phyloP scores from a whole-genome alignment of 225 moss, liverwort and hornwort species.

The Marchantia polymorpha region DNA sequence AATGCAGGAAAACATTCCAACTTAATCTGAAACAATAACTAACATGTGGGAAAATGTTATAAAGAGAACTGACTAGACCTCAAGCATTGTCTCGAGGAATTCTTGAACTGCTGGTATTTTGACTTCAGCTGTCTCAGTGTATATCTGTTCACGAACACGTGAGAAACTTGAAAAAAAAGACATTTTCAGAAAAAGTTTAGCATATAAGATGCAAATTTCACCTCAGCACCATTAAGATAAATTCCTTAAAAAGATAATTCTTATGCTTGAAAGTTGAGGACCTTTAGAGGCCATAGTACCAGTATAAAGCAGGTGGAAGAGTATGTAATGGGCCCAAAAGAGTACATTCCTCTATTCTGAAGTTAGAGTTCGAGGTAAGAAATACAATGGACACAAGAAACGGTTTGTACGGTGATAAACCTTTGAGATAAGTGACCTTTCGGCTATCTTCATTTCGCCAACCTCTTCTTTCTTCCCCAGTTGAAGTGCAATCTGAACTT shows the following conservation, averaged over 20 bases:
- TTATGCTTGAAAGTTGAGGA: background rate
- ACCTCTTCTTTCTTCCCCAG: slow-evolving; percentile 46
- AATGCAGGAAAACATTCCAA: background rate
- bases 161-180: background rate
- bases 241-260: background rate
- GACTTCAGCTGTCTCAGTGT: slow-evolving; percentile 43
- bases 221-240: background rate
- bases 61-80: slow-evolving; percentile 21
- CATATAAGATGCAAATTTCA: background rate
- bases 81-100: slow-evolving; percentile 43
- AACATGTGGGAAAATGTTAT: background rate
- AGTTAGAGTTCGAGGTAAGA: background rate
- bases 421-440: slow-evolving; percentile 87
- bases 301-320: background rate
- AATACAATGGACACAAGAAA: background rate
- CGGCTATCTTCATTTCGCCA: slow-evolving; percentile 57
- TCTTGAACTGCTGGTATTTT: slow-evolving; percentile 48
- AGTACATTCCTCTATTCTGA: background rate
- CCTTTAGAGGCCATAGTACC: background rate
- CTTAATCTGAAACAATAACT: background rate
- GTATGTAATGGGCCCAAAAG: background rate
- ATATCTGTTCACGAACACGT: slow-evolving; percentile 33
- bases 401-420: slow-evolving; percentile 31
- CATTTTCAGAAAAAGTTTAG: background rate
- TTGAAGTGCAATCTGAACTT: slow-evolving; percentile 46